Evolutionary conservation across 1,284 basidiomycete genomes (phyloP).

Genomic region (Puccinia sorghi): DNA sequence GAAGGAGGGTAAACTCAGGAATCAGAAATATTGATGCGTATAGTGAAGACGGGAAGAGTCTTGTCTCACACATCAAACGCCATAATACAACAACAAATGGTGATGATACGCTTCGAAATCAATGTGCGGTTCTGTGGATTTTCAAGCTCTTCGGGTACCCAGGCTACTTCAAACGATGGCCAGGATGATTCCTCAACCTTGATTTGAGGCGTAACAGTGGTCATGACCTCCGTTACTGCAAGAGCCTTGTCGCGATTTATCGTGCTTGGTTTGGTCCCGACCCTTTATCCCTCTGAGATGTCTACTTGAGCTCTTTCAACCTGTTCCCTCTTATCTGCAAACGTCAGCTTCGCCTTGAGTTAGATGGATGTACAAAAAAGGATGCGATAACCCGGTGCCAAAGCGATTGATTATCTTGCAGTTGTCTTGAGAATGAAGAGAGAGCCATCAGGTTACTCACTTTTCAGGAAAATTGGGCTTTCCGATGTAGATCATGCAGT

Average conservation of each 20-base stretch:
- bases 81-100: conserved; percentile 61
- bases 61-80: conserved; percentile 64
- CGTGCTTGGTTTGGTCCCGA: neutral
- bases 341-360: neutral
- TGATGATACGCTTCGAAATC: conserved; percentile 63
- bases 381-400: neutral
- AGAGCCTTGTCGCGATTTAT: neutral
- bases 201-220: neutral
- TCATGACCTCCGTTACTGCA: neutral
- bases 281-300: neutral
- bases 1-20: neutral
- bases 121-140: conserved; percentile 68
- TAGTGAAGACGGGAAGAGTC: neutral
- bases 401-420: neutral
- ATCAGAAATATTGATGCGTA: neutral
- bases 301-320: neutral
- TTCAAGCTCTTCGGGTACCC: conserved; percentile 61
- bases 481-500: neutral
- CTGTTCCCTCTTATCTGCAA: neutral
- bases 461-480: neutral
- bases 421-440: neutral
- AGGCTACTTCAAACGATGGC: conserved; percentile 25
- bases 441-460: neutral
- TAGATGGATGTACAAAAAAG: neutral
- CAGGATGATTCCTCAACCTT: neutral